A percentile compares a stretch with the other conserved stretches of the same genome.
Evolutionary conservation across 1,284 basidiomycete genomes (phyloP).

Genomic region (Tylopilus sp.): DNA sequence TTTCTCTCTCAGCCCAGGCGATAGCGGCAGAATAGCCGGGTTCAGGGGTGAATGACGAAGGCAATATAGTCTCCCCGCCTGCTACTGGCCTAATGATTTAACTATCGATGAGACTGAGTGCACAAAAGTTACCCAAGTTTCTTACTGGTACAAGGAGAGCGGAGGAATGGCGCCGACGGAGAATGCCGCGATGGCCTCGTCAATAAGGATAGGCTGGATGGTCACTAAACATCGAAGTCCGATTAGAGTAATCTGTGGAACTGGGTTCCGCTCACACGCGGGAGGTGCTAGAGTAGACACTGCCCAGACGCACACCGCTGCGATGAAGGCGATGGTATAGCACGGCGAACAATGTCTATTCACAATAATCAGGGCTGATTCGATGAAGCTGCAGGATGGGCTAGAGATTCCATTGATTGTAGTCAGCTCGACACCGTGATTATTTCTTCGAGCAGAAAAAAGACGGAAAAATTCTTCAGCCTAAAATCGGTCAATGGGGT

Average conservation of each 20-base stretch:
- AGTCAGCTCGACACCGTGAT: conserved; percentile 1
- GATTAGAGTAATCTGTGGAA: not conserved
- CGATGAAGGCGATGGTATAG: conserved; percentile 9
- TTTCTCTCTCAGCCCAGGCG: conserved; percentile 14
- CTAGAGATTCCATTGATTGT: conserved; percentile 14
- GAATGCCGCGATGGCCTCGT: conserved; percentile 10
- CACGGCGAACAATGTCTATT: too few relatives aligned
- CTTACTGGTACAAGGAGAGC: conserved; percentile 15
- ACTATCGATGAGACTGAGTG: too few relatives aligned
- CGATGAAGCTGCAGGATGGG: conserved; percentile 7
- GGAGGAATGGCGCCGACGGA: conserved; percentile 11
- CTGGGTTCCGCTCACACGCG: not conserved
- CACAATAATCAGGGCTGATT: conserved; percentile 2
- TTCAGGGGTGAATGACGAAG: conserved; percentile 3
- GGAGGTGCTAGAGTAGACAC: not conserved
- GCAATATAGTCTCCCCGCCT: not conserved
- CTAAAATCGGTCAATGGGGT: conserved; percentile 1
- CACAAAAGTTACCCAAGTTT: not conserved
- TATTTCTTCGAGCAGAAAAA: conserved; percentile 1
- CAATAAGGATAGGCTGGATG: conserved; percentile 13
- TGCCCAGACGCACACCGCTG: conserved; percentile 4
- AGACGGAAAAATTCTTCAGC: conserved; percentile 16
- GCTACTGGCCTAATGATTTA: not conserved
- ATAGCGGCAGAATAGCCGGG: conserved; percentile 13
- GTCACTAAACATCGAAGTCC: not conserved